Conservation (phyloP, 176 grass and related monocot species). For the Oryza glaberrima region DNA sequence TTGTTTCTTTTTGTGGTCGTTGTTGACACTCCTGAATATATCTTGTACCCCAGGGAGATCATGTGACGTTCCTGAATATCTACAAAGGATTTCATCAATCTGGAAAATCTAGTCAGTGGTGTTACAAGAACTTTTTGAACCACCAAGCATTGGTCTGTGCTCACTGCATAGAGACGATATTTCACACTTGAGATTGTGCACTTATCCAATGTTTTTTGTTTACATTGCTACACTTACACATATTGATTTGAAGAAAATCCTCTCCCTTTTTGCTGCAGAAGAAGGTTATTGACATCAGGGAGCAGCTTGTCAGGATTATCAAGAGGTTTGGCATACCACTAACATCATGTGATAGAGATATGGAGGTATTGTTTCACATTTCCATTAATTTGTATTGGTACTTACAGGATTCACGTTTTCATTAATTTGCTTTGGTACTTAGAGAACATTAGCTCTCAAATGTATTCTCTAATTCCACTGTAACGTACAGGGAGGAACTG, state of each 20-base stretch:
- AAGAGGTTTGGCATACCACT: slow-evolving; percentile 76
- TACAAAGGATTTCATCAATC: slow-evolving; percentile 93
- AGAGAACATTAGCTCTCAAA: background rate
- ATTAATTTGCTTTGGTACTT: slow-evolving; percentile 12
- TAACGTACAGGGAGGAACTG: background rate
- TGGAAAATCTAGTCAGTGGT: slow-evolving; percentile 97
- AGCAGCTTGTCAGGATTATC: slow-evolving; percentile 73
- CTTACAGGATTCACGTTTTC: background rate
- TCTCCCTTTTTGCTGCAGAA: slow-evolving; percentile 55
- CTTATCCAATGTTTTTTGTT: slow-evolving; percentile 25
- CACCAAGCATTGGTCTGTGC: slow-evolving; percentile 88
- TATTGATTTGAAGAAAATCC: slow-evolving; percentile 21
- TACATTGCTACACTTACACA: slow-evolving; percentile 7
- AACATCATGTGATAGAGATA: slow-evolving; percentile 91
- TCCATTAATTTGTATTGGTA: background rate
- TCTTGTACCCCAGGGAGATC: slow-evolving; percentile 72
- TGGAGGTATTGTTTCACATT: slow-evolving; percentile 58
- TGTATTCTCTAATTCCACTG: background rate
- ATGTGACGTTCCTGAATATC: slow-evolving; percentile 91
- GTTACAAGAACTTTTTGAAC: slow-evolving; percentile 95
- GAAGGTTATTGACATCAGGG: slow-evolving; percentile 90
- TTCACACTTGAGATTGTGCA: slow-evolving; percentile 6
- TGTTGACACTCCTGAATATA: slow-evolving; percentile 29
- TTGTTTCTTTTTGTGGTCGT: background rate
- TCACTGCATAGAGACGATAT: slow-evolving; percentile 5